Base-by-base conservation (phyloP, 2,329 filamentous ascomycete species). In the Trichoderma simmonsii region DNA sequence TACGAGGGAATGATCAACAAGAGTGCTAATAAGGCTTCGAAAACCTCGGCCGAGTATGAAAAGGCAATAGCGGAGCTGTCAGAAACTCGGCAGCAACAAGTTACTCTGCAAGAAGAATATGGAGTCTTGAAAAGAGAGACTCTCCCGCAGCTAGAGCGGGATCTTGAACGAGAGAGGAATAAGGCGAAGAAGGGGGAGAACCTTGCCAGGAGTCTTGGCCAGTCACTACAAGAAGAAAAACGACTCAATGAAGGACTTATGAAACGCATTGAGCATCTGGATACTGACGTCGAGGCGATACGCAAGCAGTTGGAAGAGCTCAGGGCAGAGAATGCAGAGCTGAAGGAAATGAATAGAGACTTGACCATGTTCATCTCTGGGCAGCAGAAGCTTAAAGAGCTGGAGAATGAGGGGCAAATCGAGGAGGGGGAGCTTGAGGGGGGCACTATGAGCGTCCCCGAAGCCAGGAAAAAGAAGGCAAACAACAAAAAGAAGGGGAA, bases 1-100 rank as follows among this genome's bases (percentile, higher is more conserved):
- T 99, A 97, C 76, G 95, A 98, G 80, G 95, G 97, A 76, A 90
- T 97, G 80, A 88, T 99, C 67, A 92, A 91, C 77, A 94, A 97
- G 74, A 93, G 94, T 0, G 94, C 92, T 0, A 93, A 97, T 81
- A 98, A 98, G 83, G 95, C 95, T 0, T 88, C 91, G 1, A 89
- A 92, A 77, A 93, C 95, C 0, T 86, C 89, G 0, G 85, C 89
- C 0, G 86, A 88, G 0, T 93, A 92, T 0, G 90, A 93, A 73
- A 85, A 86, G 62, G 91, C 92, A 0, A 82, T 83, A 0, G 79
- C 80, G 0, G 84, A 85, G 74, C 86, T 87, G 2, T 84, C 82
- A 6, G 81, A 84, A 73, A 86, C 87, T 0, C 78, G 86, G 26
- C 80, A 83, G 12, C 84, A 89, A 75, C 79, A 93, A 9, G 78